Base-by-base conservation (phyloP, 495 filamentous ascomycete genomes). In the Umbilicaria muhlenbergii region DNA sequence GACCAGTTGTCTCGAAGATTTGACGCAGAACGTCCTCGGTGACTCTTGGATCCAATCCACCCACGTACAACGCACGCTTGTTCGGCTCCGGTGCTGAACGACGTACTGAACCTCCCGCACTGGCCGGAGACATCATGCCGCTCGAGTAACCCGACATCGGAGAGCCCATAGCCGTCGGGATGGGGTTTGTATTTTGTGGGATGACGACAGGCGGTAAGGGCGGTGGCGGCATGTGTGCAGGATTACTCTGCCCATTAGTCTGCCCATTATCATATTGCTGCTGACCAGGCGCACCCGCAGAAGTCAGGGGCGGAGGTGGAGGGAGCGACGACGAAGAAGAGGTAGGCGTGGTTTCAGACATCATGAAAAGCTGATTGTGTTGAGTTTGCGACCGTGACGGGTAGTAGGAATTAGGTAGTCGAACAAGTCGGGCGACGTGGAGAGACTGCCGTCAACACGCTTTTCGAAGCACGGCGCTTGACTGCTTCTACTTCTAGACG, bases 1-100 rank as follows among this genome's bases (percentile, higher is more conserved):
- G 91, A 18, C 91, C 91, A 43, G 86, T 94, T 4, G 91, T 96
- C 68, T 99, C 92, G 56, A 99, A 99, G 43, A 99, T 99, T 59
- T 96, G 92, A 53, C 86, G 83, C 52, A 99, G 62, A 32, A 96
- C 85, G 57, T 96, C 91, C 58, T 99, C 91, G 31, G 91, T 95
- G 36, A 96, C 91, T 40, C 91, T 75, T 32, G 86, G 86, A 58
- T 99, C 92, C 49, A 99, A 68, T 38, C 91, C 91, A 31, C 91
- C 91, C 37, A 99, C 88, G 51, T 99, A 99, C 37, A 99, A 68
- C 35, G 91, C 91, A 52, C 92, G 74, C 74, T 99, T 99, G 70
- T 99, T 99, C 36, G 91, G 91, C 66, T 99, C 91, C 40, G 91
- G 91, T 14, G 91, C 91, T 28, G 87, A 84, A 51, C 91, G 88